Evolutionary conservation across 2,329 filamentous ascomycete genomes (phyloP).

Genomic region (Hymenoscyphus scutula): DNA sequence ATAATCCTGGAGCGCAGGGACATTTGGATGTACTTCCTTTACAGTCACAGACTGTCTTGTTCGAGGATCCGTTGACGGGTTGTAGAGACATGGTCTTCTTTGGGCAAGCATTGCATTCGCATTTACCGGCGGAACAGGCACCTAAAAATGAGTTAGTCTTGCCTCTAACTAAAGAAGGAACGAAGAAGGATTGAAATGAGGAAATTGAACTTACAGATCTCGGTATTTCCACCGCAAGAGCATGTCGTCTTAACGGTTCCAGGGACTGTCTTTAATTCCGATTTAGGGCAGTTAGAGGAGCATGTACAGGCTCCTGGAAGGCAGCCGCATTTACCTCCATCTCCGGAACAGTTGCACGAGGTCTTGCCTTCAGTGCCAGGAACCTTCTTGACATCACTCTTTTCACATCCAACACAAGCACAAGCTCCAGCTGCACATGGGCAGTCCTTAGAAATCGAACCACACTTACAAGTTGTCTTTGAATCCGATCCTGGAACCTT

Average conservation of each 20-base stretch:
- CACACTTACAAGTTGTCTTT: conserved; percentile 48
- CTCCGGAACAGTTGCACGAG: conserved; percentile 37
- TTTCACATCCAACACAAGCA: conserved; percentile 46
- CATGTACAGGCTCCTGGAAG: conserved; percentile 41
- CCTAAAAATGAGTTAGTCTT: conserved; percentile 14
- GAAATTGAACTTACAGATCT: conserved; percentile 33
- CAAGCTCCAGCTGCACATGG: conserved; percentile 46
- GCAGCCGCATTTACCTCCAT: conserved; percentile 36
- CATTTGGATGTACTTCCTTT: background rate
- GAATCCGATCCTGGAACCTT: conserved; percentile 36
- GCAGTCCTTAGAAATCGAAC: conserved; percentile 42
- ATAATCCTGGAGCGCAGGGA: conserved; percentile 33
- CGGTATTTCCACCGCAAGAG: conserved; percentile 38
- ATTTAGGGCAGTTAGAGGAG: conserved; percentile 36
- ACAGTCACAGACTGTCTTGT: background rate
- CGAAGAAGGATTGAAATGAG: conserved; percentile 34
- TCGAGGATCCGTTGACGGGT: conserved; percentile 35
- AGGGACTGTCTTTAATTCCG: conserved; percentile 40
- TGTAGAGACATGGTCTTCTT: conserved; percentile 39
- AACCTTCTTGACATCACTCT: conserved; percentile 42
- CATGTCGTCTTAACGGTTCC: conserved; percentile 42
- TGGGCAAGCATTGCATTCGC: conserved; percentile 41
- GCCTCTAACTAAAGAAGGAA: conserved; percentile 33
- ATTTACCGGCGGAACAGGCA: conserved; percentile 33
- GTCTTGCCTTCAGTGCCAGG: conserved; percentile 39